These are phyloP conservation scores for Penicillium freii DNA, from an alignment of 2,329 filamentous ascomycete species.

Conservation along the genomic window DNA sequence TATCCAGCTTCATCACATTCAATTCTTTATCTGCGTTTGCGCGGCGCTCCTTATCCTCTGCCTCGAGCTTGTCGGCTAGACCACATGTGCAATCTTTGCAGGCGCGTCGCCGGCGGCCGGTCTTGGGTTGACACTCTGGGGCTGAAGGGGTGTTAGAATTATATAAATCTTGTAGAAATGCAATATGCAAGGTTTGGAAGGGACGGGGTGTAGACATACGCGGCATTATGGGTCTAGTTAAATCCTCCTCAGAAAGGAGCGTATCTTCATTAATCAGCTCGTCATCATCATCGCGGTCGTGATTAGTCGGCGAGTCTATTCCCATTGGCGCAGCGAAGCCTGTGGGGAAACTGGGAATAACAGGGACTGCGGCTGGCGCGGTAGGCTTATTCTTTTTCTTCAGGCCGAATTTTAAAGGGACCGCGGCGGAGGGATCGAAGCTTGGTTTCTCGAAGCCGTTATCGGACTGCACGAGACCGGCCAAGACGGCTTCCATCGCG, in stretches of 20 bases:
- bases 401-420: conserved; percentile 63
- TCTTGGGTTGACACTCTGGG: conserved; percentile 80
- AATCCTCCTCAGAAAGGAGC: conserved; percentile 80
- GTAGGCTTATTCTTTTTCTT: conserved; percentile 53
- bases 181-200: not conserved
- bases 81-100: conserved; percentile 99
- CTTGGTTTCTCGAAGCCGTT: conserved; percentile 71
- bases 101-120: conserved; percentile 75
- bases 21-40: conserved; percentile 60
- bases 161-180: not conserved
- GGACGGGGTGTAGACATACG: conserved; percentile 58
- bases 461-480: conserved; percentile 22
- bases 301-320: conserved; percentile 38
- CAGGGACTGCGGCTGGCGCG: conserved; percentile 18
- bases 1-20: conserved; percentile 61
- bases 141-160: conserved; percentile 50
- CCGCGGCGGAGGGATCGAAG: conserved; percentile 55
- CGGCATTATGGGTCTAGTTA: conserved; percentile 71
- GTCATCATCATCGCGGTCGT: conserved; percentile 64
- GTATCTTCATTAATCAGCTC: conserved; percentile 90
- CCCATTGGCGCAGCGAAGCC: conserved; percentile 37
- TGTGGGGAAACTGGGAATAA: conserved; percentile 35
- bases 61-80: conserved; percentile 77
- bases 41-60: conserved; percentile 74
- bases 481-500: conserved; percentile 28